These are phyloP conservation scores for Trametes cingulata DNA, from an alignment of 768 basidiomycete species.

Conservation along the genomic window DNA sequence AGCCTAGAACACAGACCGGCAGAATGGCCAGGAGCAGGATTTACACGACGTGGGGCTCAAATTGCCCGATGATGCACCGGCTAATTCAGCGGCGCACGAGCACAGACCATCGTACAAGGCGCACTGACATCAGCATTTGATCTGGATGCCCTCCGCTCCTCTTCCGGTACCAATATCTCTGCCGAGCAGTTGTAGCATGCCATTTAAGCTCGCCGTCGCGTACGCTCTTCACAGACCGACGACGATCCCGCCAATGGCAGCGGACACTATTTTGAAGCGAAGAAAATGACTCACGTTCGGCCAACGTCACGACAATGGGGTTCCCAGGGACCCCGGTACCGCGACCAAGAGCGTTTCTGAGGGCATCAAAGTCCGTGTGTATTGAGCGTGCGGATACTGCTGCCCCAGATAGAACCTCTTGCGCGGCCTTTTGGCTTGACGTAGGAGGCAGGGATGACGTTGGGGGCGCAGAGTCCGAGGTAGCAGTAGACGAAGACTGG, in stretches of 20 bases:
- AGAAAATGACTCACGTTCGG: constrained; percentile 64
- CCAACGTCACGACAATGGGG: constrained; percentile 81
- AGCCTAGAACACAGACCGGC: no score
- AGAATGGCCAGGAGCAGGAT: no score
- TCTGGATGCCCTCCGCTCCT: neutral
- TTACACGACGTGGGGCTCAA: no score
- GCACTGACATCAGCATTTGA: neutral
- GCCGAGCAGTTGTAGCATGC: neutral
- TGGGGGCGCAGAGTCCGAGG: constrained; percentile 9
- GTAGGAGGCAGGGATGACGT: constrained; percentile 19
- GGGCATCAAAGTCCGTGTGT: constrained; percentile 41
- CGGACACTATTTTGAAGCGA: neutral
- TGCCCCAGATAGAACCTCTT: constrained; percentile 36
- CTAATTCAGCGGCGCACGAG: neutral
- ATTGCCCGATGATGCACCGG: no score
- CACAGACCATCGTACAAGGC: no score
- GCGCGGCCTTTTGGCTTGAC: constrained; percentile 44
- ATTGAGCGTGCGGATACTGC: constrained; percentile 7
- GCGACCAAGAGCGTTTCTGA: constrained; percentile 43
- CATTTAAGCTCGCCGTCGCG: neutral
- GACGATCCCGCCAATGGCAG: neutral
- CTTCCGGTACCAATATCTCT: neutral
- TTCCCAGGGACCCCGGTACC: constrained; percentile 47
- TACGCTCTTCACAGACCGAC: neutral
- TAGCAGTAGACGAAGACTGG: constrained; percentile 11